A percentile compares a stretch with the other conserved stretches of the same genome.
Evolutionary conservation across 192 early-diverging fungal genomes (phyloP).

Genomic region (Gaertneriomyces sp.): DNA sequence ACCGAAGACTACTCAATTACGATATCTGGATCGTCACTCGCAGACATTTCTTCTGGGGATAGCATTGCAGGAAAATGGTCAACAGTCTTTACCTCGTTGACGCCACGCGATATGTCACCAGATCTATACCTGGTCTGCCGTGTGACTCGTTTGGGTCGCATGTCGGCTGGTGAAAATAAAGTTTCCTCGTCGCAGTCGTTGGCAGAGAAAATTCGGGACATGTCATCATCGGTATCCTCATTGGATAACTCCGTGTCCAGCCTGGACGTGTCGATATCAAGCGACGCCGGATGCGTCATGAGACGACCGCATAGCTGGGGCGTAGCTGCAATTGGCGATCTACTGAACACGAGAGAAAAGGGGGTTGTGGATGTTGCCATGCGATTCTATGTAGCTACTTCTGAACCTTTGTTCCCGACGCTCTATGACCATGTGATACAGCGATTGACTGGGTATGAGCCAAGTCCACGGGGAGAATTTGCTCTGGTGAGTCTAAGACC

Average conservation of each 20-base stretch:
- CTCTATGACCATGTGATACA: conserved; percentile 58
- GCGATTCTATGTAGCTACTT: conserved; percentile 48
- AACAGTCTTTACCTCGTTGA: conserved; percentile 59
- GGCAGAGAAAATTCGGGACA: conserved; percentile 23
- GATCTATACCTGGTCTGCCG: conserved; percentile 59
- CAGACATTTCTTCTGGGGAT: conserved; percentile 40
- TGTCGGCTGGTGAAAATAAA: conserved; percentile 57
- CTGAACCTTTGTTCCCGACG: conserved; percentile 46
- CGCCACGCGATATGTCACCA: conserved; percentile 46
- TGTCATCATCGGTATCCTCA: conserved; percentile 14
- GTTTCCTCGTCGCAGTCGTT: conserved; percentile 18
- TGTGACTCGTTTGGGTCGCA: conserved; percentile 59
- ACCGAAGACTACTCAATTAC: conserved; percentile 60
- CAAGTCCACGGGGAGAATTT: conserved; percentile 38
- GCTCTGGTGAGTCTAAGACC: no score
- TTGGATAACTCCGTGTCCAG: conserved; percentile 7
- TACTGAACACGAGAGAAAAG: conserved; percentile 38
- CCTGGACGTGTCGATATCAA: conserved; percentile 6
- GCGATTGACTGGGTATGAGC: conserved; percentile 44
- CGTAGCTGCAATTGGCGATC: conserved; percentile 45
- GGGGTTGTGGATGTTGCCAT: conserved; percentile 30
- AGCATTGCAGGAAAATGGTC: conserved; percentile 42
- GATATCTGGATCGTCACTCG: conserved; percentile 50
- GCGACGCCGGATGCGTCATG: conserved; percentile 4
- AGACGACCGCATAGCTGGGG: conserved; percentile 65